A percentile compares a stretch with the other conserved stretches of the same genome.
Conservation (phyloP, 2,329 filamentous ascomycete genomes). For the Phialophora macrospora region DNA sequence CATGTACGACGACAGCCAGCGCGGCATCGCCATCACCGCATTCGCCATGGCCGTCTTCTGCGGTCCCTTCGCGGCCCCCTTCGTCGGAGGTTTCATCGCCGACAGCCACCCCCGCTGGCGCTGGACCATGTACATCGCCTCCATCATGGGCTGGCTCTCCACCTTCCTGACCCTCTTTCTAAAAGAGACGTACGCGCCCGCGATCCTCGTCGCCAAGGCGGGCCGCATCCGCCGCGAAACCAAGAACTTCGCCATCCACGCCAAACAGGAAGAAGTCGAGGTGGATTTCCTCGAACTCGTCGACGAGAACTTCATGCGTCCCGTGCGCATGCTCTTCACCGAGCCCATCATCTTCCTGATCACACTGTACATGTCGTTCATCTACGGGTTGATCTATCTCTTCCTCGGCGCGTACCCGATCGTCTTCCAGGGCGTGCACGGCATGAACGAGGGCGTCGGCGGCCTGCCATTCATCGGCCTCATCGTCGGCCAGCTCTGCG, state of each 20-base stretch:
- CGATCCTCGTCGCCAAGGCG: slow-evolving; percentile 64
- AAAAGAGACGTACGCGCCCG: slow-evolving; percentile 63
- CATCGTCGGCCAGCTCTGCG: slow-evolving; percentile 72
- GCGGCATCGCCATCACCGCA: slow-evolving; percentile 54
- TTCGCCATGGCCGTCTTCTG: slow-evolving; percentile 59
- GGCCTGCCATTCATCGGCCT: slow-evolving; percentile 86
- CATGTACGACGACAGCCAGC: slow-evolving; percentile 58
- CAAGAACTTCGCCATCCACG: slow-evolving; percentile 67
- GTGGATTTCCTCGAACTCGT: slow-evolving; percentile 57
- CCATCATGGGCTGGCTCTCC: slow-evolving; percentile 60
- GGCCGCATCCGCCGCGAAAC: slow-evolving; percentile 59
- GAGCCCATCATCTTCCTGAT: slow-evolving; percentile 52
- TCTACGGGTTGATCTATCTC: slow-evolving; percentile 40
- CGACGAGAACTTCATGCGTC: slow-evolving; percentile 58
- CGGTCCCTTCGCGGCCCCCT: slow-evolving; percentile 59
- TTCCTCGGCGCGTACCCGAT: slow-evolving; percentile 45
- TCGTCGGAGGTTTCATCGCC: slow-evolving; percentile 60
- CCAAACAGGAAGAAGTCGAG: slow-evolving; percentile 61
- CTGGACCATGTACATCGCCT: slow-evolving; percentile 60
- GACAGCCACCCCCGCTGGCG: slow-evolving; percentile 58
- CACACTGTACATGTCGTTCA: slow-evolving; percentile 48
- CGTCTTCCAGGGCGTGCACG: slow-evolving; percentile 61
- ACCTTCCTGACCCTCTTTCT: slow-evolving; percentile 59
- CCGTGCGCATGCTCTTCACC: slow-evolving; percentile 49
- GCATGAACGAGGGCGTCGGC: slow-evolving; percentile 69